phyloP scores from a whole-genome alignment of 1,284 basidiomycete genomes.

The Sporisorium iseilematis-ciliati region DNA sequence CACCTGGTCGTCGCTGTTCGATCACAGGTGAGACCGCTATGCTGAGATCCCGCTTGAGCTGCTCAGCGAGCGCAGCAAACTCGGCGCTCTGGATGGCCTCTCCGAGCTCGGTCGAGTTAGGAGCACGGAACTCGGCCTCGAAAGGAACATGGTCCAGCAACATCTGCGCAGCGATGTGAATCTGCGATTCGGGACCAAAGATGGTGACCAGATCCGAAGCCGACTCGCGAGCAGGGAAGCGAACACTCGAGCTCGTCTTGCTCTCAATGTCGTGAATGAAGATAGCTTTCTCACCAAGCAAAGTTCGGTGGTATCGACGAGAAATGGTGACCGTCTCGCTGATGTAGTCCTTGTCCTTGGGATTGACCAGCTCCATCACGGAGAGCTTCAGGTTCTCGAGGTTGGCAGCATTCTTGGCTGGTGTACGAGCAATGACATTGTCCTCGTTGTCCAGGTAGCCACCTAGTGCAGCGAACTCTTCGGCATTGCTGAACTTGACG shows the following conservation, averaged over 20 bases:
- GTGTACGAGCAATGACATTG: constrained; percentile 96
- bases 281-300: constrained; percentile 94
- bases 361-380: constrained; percentile 96
- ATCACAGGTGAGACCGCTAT: constrained; percentile 84
- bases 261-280: constrained; percentile 97
- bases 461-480: constrained; percentile 93
- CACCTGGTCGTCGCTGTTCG: constrained; percentile 67
- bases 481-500: constrained; percentile 98
- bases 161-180: constrained; percentile 96
- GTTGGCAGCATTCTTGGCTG: constrained; percentile 96
- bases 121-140: constrained; percentile 93
- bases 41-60: constrained; percentile 91
- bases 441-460: constrained; percentile 98
- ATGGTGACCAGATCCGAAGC: constrained; percentile 91
- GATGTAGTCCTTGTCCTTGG: constrained; percentile 98
- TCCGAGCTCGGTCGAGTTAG: constrained; percentile 80
- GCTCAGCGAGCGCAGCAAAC: constrained; percentile 84
- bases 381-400: constrained; percentile 94
- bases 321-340: constrained; percentile 93
- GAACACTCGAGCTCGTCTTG: constrained; percentile 93
- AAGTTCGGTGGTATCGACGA: constrained; percentile 90
- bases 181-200: constrained; percentile 95
- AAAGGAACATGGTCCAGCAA: constrained; percentile 94
- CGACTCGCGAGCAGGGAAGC: constrained; percentile 94
- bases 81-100: constrained; percentile 81